Conservation (phyloP, 495 filamentous ascomycete genomes). For the Aspergillus biplanus region DNA sequence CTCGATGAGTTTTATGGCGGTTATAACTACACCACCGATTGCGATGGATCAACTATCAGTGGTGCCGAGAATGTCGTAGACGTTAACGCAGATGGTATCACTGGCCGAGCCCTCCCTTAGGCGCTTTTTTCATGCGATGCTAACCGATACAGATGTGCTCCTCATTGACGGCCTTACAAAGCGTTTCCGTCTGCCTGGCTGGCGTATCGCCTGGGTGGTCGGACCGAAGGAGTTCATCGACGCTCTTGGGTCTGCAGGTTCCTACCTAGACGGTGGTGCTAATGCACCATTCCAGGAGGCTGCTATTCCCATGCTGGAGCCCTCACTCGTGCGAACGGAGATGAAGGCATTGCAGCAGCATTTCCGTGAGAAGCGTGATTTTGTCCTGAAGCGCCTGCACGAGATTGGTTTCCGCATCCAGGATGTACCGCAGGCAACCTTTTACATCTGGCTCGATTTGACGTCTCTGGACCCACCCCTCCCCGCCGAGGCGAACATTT, state of each 20-base stretch:
- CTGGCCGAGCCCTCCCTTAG: constrained; percentile 2
- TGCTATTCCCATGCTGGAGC: constrained; percentile 89
- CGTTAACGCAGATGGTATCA: constrained; percentile 64
- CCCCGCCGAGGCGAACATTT: constrained; percentile 62
- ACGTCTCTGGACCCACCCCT: constrained; percentile 48
- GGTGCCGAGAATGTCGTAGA: constrained; percentile 82
- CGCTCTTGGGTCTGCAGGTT: constrained; percentile 89
- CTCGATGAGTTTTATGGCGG: constrained; percentile 97
- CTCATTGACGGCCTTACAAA: constrained; percentile 97
- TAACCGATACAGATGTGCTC: constrained; percentile 64
- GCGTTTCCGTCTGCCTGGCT: constrained; percentile 93
- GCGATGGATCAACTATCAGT: constrained; percentile 85
- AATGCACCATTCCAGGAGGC: constrained; percentile 97
- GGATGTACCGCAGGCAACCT: constrained; percentile 83
- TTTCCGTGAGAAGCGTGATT: constrained; percentile 90
- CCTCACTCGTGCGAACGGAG: constrained; percentile 74
- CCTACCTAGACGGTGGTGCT: constrained; percentile 93
- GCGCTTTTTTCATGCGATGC: constrained; percentile 44
- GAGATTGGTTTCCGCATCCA: constrained; percentile 84
- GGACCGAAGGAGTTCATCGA: constrained; percentile 97
- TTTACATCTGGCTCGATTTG: constrained; percentile 86
- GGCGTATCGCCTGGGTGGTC: constrained; percentile 95
- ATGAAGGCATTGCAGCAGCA: constrained; percentile 88
- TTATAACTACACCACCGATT: constrained; percentile 91
- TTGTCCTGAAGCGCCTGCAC: constrained; percentile 73